A percentile compares a stretch with the other conserved stretches of the same genome.
Evolutionary conservation across 257 asterid genomes (phyloP).

Genomic region (Nicotiana undulata): DNA sequence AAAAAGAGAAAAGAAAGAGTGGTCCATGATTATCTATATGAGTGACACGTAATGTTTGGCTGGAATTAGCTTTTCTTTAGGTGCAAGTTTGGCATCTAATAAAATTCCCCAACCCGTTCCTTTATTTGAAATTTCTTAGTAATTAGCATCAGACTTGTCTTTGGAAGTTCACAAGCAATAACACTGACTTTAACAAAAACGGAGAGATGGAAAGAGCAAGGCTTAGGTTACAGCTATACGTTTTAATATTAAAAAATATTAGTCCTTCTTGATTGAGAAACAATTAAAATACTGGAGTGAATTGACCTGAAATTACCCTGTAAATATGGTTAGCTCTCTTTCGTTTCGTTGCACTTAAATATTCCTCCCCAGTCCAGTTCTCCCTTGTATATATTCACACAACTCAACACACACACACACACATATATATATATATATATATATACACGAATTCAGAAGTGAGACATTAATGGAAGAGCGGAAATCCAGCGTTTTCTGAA

Average conservation of each 20-base stretch:
- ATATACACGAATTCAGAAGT: not conserved
- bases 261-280: not conserved
- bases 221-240: not conserved
- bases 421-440: not conserved
- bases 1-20: not conserved
- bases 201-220: not conserved
- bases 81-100: not conserved
- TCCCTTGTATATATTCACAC: not conserved
- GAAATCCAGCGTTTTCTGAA: slow-evolving; percentile 25
- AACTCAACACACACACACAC: not conserved
- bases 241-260: not conserved
- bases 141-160: not conserved
- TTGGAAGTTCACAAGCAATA: not conserved
- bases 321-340: not conserved
- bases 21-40: not conserved
- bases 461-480: not conserved
- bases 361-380: not conserved
- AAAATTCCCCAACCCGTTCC: not conserved
- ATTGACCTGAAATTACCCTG: not conserved
- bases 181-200: not conserved
- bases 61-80: not conserved
- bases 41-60: not conserved
- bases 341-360: no score
- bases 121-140: not conserved
- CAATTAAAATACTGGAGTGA: not conserved